Evolutionary conservation across 2,329 filamentous ascomycete species (phyloP).

Genomic region (Alternaria arborescens): DNA sequence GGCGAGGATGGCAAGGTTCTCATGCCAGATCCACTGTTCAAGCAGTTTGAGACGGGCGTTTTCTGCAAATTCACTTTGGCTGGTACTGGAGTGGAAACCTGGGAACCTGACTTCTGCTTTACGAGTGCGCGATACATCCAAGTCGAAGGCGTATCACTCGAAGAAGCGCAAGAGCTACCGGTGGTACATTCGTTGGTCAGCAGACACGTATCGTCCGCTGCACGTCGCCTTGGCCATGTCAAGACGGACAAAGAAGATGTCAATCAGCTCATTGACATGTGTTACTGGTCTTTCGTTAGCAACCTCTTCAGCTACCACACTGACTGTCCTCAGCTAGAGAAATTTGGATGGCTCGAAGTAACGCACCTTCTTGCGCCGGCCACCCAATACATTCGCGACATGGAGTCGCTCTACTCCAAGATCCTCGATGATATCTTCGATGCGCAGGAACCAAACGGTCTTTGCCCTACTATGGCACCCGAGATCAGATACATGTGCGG

Average conservation of each 20-base stretch:
- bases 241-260: slow-evolving; percentile 50
- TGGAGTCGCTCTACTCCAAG: slow-evolving; percentile 58
- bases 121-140: background rate
- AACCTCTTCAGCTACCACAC: slow-evolving; percentile 55
- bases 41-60: slow-evolving; percentile 50
- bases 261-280: background rate
- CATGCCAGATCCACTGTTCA: slow-evolving; percentile 56
- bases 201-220: slow-evolving; percentile 53
- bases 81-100: slow-evolving; percentile 26
- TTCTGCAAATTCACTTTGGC: slow-evolving; percentile 52
- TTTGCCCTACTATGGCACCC: slow-evolving; percentile 59
- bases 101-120: background rate
- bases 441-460: slow-evolving; percentile 55
- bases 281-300: slow-evolving; percentile 52
- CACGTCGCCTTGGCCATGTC: slow-evolving; percentile 48
- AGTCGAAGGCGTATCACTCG: background rate
- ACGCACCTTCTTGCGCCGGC: slow-evolving; percentile 57
- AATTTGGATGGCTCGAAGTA: slow-evolving; percentile 61
- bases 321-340: slow-evolving; percentile 51
- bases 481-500: slow-evolving; percentile 61
- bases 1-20: slow-evolving; percentile 45
- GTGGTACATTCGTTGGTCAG: slow-evolving; percentile 48
- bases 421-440: slow-evolving; percentile 59
- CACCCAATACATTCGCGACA: slow-evolving; percentile 48
- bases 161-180: slow-evolving; percentile 29